Evolutionary conservation across 1,284 basidiomycete genomes (phyloP).

Genomic region (Sphagnurus paluster): DNA sequence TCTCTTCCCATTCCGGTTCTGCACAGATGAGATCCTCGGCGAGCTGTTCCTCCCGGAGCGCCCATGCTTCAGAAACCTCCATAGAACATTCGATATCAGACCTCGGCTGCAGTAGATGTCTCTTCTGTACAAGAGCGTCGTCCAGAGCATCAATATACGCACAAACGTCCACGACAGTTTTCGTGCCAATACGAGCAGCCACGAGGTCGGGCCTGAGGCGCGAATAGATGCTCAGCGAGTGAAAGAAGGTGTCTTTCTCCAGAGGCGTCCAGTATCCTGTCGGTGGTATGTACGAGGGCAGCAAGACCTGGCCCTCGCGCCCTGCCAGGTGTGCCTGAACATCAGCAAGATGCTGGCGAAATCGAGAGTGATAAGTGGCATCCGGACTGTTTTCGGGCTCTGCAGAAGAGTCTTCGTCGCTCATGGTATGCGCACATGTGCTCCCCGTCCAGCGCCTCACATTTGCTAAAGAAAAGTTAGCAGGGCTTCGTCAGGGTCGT

Average conservation of each 20-base stretch:
- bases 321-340: slow-evolving; percentile 35
- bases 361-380: slow-evolving; percentile 27
- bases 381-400: slow-evolving; percentile 15
- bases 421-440: slow-evolving; percentile 23
- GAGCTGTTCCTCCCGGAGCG: slow-evolving; percentile 58
- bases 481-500: background rate
- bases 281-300: slow-evolving; percentile 45
- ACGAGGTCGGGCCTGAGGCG: slow-evolving; percentile 72
- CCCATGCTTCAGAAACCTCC: slow-evolving; percentile 63
- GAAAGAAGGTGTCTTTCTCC: slow-evolving; percentile 75
- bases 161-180: slow-evolving; percentile 60
- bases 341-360: slow-evolving; percentile 31
- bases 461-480: slow-evolving; percentile 5
- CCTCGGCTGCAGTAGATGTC: slow-evolving; percentile 15
- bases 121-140: slow-evolving; percentile 22
- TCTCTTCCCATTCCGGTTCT: slow-evolving; percentile 30
- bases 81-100: slow-evolving; percentile 39
- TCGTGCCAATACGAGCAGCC: slow-evolving; percentile 60
- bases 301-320: slow-evolving; percentile 22
- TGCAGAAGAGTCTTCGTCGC: slow-evolving; percentile 17
- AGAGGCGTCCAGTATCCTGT: slow-evolving; percentile 58
- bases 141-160: slow-evolving; percentile 58
- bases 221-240: slow-evolving; percentile 61
- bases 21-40: slow-evolving; percentile 37
- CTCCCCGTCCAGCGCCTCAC: slow-evolving; percentile 3